A percentile compares a stretch with the other conserved stretches of the same genome.
Evolutionary conservation across 2,329 filamentous ascomycete genomes (phyloP).

Genomic region (Fusarium nurragi): DNA sequence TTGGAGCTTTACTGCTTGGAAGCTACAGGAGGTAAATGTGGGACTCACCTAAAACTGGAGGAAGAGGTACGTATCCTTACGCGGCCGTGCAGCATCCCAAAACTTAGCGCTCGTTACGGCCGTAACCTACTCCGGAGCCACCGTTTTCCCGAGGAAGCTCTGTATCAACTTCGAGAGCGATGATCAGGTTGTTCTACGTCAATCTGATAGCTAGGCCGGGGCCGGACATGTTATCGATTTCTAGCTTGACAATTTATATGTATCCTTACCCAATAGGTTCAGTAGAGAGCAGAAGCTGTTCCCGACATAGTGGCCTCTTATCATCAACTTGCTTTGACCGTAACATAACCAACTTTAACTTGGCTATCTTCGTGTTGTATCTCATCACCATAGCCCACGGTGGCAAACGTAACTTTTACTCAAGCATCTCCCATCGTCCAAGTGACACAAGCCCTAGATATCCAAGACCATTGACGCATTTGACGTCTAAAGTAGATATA

Average conservation of each 20-base stretch:
- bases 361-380: not conserved
- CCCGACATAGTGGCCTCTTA: not conserved
- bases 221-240: not conserved
- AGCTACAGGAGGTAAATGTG: constrained; percentile 30
- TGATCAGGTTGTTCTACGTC: constrained; percentile 37
- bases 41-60: constrained; percentile 8
- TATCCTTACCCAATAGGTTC: not conserved
- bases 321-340: not conserved
- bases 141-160: constrained; percentile 38
- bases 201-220: constrained; percentile 5
- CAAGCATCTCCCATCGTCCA: not conserved
- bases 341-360: constrained; percentile 4
- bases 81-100: constrained; percentile 3
- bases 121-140: constrained; percentile 14
- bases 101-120: constrained; percentile 3
- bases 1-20: constrained; percentile 53
- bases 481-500: constrained; percentile 60
- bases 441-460: constrained; percentile 19
- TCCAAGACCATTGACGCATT: constrained; percentile 37
- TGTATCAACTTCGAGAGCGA: constrained; percentile 6
- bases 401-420: not conserved
- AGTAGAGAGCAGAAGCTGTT: not conserved
- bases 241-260: not conserved
- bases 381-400: not conserved
- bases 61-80: constrained; percentile 38